phyloP scores from a whole-genome alignment of 352 stramenopile genomes.

The Aphanomyces cochlioides region DNA sequence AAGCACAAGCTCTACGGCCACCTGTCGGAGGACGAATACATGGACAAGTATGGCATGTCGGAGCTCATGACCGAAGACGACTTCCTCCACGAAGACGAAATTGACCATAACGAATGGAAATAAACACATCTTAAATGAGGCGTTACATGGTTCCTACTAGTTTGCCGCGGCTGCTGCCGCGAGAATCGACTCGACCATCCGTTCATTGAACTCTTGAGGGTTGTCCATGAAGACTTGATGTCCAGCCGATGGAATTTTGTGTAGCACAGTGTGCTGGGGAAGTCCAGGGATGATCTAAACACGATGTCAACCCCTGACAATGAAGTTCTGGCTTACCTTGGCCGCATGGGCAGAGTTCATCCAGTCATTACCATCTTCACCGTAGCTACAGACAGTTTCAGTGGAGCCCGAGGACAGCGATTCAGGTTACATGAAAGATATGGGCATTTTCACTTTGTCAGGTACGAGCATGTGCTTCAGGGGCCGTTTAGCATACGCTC shows the following conservation, averaged over 20 bases:
- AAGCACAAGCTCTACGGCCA: conserved; percentile 76
- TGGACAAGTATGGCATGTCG: conserved; percentile 82
- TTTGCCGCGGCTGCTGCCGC: neutral
- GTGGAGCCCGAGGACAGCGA: neutral
- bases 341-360: conserved; percentile 63
- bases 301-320: neutral
- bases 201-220: conserved; percentile 64
- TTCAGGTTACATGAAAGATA: conserved; percentile 64
- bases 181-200: conserved; percentile 56
- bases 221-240: conserved; percentile 88
- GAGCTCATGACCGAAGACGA: conserved; percentile 58
- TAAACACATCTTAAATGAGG: neutral
- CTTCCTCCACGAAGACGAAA: conserved; percentile 21
- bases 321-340: conserved; percentile 40
- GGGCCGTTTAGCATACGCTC: conserved; percentile 50
- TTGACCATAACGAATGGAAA: conserved; percentile 30
- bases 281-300: conserved; percentile 36
- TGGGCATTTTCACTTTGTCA: conserved; percentile 50
- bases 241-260: conserved; percentile 57
- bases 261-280: conserved; percentile 44
- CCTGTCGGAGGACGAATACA: conserved; percentile 82
- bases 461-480: conserved; percentile 54
- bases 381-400: conserved; percentile 30
- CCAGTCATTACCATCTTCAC: conserved; percentile 62
- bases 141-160: neutral